Percentiles rank a stretch among this genome's conserved stretches.
Conservation (phyloP, 768 basidiomycete species). For the Paxillus ammoniavirescens region DNA sequence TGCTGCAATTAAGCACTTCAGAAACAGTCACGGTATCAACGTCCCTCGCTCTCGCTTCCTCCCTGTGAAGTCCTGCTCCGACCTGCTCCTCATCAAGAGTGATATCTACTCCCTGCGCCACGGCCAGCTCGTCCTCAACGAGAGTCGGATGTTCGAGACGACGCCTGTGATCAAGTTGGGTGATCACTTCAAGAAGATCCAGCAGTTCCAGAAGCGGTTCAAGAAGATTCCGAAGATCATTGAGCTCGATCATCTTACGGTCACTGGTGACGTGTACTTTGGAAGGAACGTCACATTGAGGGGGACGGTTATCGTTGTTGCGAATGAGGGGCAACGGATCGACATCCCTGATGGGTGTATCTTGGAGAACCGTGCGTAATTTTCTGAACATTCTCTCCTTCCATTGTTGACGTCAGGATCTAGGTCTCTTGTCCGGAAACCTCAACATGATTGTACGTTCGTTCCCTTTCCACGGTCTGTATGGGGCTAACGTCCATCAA, state of each 20-base stretch:
- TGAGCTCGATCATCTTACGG: slow-evolving; percentile 74
- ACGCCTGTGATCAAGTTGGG: slow-evolving; percentile 78
- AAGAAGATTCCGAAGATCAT: slow-evolving; percentile 71
- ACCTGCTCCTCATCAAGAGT: slow-evolving; percentile 63
- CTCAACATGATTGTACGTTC: slow-evolving; percentile 65
- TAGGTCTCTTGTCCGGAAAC: slow-evolving; percentile 71
- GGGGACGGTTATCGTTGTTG: slow-evolving; percentile 73
- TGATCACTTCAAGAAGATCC: slow-evolving; percentile 75
- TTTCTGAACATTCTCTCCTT: not conserved
- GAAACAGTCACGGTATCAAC: slow-evolving; percentile 66
- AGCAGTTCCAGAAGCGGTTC: slow-evolving; percentile 72
- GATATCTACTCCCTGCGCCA: slow-evolving; percentile 71
- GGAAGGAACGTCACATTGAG: slow-evolving; percentile 63
- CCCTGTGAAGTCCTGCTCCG: slow-evolving; percentile 62
- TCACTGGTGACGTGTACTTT: slow-evolving; percentile 66
- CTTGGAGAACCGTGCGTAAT: slow-evolving; percentile 58
- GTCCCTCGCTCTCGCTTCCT: slow-evolving; percentile 73
- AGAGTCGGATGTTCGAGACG: slow-evolving; percentile 53
- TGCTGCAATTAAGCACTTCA: slow-evolving; percentile 73
- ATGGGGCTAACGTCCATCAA: not conserved
- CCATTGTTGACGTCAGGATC: slow-evolving; percentile 13
- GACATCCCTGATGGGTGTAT: slow-evolving; percentile 75
- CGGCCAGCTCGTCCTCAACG: slow-evolving; percentile 64
- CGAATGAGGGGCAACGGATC: slow-evolving; percentile 74
- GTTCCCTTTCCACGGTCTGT: not conserved